These are phyloP conservation scores for Rhizopogon vesiculosus DNA, from an alignment of 768 basidiomycete genomes.

Conservation along the genomic window DNA sequence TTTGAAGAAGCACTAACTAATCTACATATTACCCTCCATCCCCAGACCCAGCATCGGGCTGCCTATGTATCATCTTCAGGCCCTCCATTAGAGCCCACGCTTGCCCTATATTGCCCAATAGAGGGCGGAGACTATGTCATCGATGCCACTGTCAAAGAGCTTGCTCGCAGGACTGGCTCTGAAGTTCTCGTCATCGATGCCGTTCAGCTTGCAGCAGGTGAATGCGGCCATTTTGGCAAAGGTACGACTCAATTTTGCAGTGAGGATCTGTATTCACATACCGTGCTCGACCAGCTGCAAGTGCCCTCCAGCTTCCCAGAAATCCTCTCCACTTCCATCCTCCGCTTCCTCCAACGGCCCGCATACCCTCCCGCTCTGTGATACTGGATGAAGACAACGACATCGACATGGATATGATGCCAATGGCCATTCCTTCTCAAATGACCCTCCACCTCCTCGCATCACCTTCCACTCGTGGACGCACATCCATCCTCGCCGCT, in stretches of 20 bases:
- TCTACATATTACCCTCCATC: constrained; percentile 71
- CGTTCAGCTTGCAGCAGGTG: constrained; percentile 82
- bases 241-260: constrained; percentile 34
- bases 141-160: constrained; percentile 71
- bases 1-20: constrained; percentile 75
- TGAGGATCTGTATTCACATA: neutral
- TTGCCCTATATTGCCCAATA: constrained; percentile 78
- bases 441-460: constrained; percentile 45
- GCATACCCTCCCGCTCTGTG: constrained; percentile 15
- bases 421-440: constrained; percentile 40
- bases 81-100: constrained; percentile 66
- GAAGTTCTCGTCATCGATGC: constrained; percentile 85
- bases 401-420: constrained; percentile 46
- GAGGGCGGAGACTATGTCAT: constrained; percentile 84
- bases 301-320: constrained; percentile 56
- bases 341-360: constrained; percentile 19
- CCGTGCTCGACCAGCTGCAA: constrained; percentile 48
- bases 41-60: constrained; percentile 75
- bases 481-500: constrained; percentile 29
- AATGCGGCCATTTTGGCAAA: constrained; percentile 81
- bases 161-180: constrained; percentile 67
- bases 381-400: constrained; percentile 42
- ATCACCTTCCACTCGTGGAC: constrained; percentile 30
- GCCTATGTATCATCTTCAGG: constrained; percentile 51
- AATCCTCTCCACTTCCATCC: constrained; percentile 73